These are phyloP conservation scores for Phytophthora nicotianae DNA, from an alignment of 352 stramenopile species.

Conservation along the genomic window DNA sequence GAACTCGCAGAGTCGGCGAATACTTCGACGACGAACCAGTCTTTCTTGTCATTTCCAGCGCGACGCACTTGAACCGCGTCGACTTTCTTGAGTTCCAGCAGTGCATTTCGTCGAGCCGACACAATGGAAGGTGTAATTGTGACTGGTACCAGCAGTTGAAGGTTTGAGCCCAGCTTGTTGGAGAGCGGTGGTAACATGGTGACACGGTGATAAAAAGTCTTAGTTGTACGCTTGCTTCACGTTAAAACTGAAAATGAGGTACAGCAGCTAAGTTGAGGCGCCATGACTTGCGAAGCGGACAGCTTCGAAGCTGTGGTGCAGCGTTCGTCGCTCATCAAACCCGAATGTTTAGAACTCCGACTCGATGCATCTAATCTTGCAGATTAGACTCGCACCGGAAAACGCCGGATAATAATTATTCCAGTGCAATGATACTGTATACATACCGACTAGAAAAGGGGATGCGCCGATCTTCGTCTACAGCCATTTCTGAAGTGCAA, in stretches of 20 bases:
- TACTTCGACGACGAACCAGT: constrained; percentile 23
- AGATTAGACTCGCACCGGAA: constrained; percentile 20
- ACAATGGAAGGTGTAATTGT: constrained; percentile 8
- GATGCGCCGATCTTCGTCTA: constrained; percentile 16
- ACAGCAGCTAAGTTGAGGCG: neutral
- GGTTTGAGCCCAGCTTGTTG: constrained; percentile 19
- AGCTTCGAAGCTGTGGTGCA: neutral
- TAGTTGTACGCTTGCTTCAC: neutral
- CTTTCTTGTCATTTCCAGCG: constrained; percentile 17
- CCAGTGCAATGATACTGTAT: constrained; percentile 15
- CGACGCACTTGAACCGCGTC: constrained; percentile 14
- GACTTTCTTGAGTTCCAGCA: constrained; percentile 32
- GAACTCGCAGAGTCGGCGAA: constrained; percentile 10
- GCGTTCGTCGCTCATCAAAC: constrained; percentile 13
- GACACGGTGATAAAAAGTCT: neutral
- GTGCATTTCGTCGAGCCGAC: constrained; percentile 15
- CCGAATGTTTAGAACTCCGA: constrained; percentile 7
- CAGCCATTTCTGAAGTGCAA: constrained; percentile 8
- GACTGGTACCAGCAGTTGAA: constrained; percentile 22
- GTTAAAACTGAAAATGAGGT: constrained; percentile 21
- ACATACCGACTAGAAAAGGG: constrained; percentile 1
- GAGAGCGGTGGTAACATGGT: constrained; percentile 31
- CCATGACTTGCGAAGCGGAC: neutral
- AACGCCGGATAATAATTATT: constrained; percentile 4
- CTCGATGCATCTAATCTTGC: constrained; percentile 20